Conservation (phyloP, 257 asterid species). For the Striga asiatica region DNA sequence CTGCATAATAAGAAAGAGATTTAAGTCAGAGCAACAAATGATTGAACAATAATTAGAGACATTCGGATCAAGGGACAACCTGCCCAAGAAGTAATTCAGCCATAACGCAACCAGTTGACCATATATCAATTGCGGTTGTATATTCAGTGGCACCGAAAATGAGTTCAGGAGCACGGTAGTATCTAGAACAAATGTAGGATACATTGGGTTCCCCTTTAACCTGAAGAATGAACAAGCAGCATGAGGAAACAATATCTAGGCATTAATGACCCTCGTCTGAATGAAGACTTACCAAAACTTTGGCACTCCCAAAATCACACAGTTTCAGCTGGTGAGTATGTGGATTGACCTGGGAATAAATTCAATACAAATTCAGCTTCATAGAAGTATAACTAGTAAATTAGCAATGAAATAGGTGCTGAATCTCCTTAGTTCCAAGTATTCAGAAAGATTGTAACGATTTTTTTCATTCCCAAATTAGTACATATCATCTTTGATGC, state of each 20-base stretch:
- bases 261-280: constrained; percentile 11
- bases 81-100: constrained; percentile 96
- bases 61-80: constrained; percentile 28
- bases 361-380: constrained; percentile 19
- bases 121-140: constrained; percentile 90
- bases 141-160: constrained; percentile 98
- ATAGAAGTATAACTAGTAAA: too few relatives aligned
- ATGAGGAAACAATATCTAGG: constrained; percentile 18
- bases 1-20: constrained; percentile 33
- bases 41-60: not conserved
- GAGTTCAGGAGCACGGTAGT: constrained; percentile 98
- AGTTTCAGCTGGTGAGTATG: constrained; percentile 91
- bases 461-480: too few relatives aligned
- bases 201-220: constrained; percentile 98
- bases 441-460: too few relatives aligned
- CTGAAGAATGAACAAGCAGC: constrained; percentile 32
- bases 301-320: constrained; percentile 98
- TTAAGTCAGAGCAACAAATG: constrained; percentile 14
- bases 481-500: too few relatives aligned
- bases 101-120: constrained; percentile 99
- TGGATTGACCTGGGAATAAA: constrained; percentile 78
- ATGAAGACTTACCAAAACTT: constrained; percentile 67
- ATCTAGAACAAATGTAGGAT: constrained; percentile 92
- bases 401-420: too few relatives aligned
- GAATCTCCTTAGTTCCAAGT: too few relatives aligned